Base-by-base conservation (phyloP, 2,329 filamentous ascomycete genomes). In the Cladorrhinum sp. region DNA sequence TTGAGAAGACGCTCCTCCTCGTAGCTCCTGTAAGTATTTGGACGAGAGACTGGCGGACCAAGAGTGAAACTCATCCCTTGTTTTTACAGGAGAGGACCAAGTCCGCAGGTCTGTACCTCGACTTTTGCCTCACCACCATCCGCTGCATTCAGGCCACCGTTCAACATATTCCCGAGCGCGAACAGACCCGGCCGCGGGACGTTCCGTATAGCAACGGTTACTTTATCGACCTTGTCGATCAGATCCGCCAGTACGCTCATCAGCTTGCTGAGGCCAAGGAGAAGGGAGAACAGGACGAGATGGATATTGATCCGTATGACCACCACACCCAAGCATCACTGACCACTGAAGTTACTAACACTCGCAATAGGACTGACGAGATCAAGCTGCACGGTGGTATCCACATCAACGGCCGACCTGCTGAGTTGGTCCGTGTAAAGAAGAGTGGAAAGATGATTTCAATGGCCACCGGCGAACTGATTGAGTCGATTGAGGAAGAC, bases 181-280 rank as follows among this genome's bases (percentile, higher is more conserved):
- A 98, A 75, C 91, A 94, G 78, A 88, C 88, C 67, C 86, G 91
- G 74, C 89, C 91, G 62, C 81, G 86, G 76, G 94, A 98, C 76
- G 88, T 90, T 70, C 92, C 92, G 67, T 98, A 97, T 81, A 95
- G 89, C 82, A 92, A 90, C 83, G 91, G 91, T 73, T 98, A 98
- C 78, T 97, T 97, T 74, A 89, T 97, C 78, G 94, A 98, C 79
- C 87, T 98, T 64, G 88, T 96, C 74, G 91, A 96, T 74, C 93
- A 97, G 84, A 92, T 97, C 70, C 86, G 88, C 73, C 86, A 91
- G 73, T 96, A 96, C 85, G 93, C 92, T 63, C 85, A 87, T 70
- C 90, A 95, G 74, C 86, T 97, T 70, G 87, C 88, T 65, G 87
- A 87, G 67, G 85, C 87, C 66, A 88, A 91, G 71, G 84, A 89